phyloP scores from a whole-genome alignment of 2,329 filamentous ascomycete species.

The Thermothelomyces thermophilus region DNA sequence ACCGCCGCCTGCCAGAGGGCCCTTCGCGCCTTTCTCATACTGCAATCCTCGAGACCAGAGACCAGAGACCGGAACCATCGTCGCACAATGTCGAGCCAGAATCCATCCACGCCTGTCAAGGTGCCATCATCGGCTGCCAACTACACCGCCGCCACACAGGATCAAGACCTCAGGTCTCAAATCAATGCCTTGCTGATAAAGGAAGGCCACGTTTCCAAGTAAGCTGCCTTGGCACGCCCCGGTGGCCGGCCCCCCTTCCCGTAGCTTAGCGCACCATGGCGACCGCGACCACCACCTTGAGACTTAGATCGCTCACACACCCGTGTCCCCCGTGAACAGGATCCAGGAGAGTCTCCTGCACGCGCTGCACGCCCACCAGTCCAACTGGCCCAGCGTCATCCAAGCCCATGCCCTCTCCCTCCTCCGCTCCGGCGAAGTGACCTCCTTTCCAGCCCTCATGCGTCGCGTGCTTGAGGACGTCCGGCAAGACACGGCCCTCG shows the following conservation, averaged over 20 bases:
- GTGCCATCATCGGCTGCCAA: constrained; percentile 53
- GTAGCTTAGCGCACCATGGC: too few species aligned
- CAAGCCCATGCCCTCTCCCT: constrained; percentile 54
- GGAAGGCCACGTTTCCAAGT: constrained; percentile 56
- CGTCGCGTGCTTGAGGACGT: constrained; percentile 57
- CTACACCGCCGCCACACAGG: constrained; percentile 55
- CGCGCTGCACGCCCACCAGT: constrained; percentile 50
- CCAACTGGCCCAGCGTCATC: constrained; percentile 57
- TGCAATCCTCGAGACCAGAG: too few species aligned
- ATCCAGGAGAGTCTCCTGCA: constrained; percentile 61
- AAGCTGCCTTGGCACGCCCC: constrained; percentile 24
- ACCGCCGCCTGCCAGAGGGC: too few species aligned
- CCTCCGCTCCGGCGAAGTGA: constrained; percentile 53
- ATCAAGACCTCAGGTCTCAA: constrained; percentile 55
- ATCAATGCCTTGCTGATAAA: constrained; percentile 53
- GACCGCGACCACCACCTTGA: too few species aligned
- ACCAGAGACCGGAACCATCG: too few species aligned
- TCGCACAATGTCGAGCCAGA: constrained; percentile 26
- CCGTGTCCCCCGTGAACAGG: constrained; percentile 32
- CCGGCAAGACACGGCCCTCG: constrained; percentile 40
- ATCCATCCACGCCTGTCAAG: constrained; percentile 51
- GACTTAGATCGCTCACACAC: too few species aligned
- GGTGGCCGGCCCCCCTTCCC: too few species aligned
- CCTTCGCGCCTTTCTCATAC: too few species aligned
- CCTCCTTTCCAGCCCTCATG: constrained; percentile 56